Evolutionary conservation across 176 grass and related monocot genomes (phyloP).

Genomic region (Neostapfia colusana): DNA sequence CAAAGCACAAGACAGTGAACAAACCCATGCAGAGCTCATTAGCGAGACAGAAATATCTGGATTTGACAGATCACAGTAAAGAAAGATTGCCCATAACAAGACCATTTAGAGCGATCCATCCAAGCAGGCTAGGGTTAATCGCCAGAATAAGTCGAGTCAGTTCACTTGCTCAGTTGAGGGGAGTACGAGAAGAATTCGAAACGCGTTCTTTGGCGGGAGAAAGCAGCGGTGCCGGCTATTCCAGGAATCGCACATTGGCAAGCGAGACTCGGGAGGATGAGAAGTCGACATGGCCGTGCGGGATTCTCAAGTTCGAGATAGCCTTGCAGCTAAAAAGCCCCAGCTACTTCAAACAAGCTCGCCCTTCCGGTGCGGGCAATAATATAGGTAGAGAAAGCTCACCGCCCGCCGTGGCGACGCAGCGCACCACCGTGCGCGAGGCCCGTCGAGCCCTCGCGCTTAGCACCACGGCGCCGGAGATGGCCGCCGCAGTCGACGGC

Average conservation of each 20-base stretch:
- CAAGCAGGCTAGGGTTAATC: neutral
- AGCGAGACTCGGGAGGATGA: neutral
- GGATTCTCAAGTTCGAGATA: constrained; percentile 5
- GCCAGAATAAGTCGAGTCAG: neutral
- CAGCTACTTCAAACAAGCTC: neutral
- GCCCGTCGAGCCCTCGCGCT: constrained; percentile 37
- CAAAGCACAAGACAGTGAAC: neutral
- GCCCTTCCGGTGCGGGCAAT: neutral
- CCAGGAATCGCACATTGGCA: constrained; percentile 12
- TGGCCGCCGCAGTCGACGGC: constrained; percentile 11
- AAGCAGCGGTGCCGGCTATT: neutral
- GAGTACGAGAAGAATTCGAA: neutral
- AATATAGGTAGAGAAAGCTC: constrained; percentile 35
- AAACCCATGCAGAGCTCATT: neutral
- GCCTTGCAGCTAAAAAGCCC: neutral
- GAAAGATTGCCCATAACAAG: neutral
- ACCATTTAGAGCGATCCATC: neutral
- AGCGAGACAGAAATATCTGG: neutral
- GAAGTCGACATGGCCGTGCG: neutral
- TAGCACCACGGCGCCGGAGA: constrained; percentile 45
- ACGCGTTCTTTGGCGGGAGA: neutral
- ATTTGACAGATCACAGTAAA: neutral
- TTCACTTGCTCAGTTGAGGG: neutral
- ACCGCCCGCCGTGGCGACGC: constrained; percentile 63
- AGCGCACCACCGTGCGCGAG: constrained; percentile 73